Evolutionary conservation across 352 stramenopile species (phyloP).

Genomic region (Plasmopara viticola): DNA sequence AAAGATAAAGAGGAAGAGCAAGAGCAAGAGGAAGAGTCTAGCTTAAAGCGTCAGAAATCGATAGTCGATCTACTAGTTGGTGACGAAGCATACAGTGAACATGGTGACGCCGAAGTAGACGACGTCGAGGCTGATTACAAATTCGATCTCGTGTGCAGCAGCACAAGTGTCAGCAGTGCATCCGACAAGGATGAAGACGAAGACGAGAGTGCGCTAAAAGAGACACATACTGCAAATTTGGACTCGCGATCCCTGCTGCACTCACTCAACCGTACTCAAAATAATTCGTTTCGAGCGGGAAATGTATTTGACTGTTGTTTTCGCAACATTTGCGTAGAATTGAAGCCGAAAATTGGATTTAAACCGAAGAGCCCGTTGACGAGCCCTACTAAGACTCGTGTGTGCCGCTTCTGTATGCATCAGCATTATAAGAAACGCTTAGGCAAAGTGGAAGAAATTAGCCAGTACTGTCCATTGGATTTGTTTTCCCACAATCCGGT

Average conservation of each 20-base stretch:
- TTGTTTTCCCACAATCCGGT: constrained; percentile 64
- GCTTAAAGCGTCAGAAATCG: constrained; percentile 15
- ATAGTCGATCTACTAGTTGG: constrained; percentile 25
- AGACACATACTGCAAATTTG: constrained; percentile 6
- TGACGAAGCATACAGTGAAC: constrained; percentile 7
- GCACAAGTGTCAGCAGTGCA: constrained; percentile 24
- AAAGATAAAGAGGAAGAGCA: constrained; percentile 19
- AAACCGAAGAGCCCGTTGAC: constrained; percentile 53
- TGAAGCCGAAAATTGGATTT: constrained; percentile 86
- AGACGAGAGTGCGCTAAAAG: constrained; percentile 14
- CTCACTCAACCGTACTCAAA: constrained; percentile 21
- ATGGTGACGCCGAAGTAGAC: constrained; percentile 7
- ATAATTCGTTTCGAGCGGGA: constrained; percentile 31
- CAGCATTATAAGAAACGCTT: constrained; percentile 75
- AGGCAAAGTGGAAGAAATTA: constrained; percentile 77
- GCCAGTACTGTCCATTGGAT: constrained; percentile 76
- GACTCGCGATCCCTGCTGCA: constrained; percentile 2
- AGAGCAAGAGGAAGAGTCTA: constrained; percentile 5
- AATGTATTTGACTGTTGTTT: constrained; percentile 85
- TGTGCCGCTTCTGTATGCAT: constrained; percentile 87
- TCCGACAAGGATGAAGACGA: constrained; percentile 32
- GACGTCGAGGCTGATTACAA: constrained; percentile 18
- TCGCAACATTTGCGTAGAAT: constrained; percentile 79
- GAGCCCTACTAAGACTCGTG: constrained; percentile 47
- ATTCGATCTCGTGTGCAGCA: constrained; percentile 18